phyloP scores from a whole-genome alignment of 345 rosid species.

The Salix caprea region DNA sequence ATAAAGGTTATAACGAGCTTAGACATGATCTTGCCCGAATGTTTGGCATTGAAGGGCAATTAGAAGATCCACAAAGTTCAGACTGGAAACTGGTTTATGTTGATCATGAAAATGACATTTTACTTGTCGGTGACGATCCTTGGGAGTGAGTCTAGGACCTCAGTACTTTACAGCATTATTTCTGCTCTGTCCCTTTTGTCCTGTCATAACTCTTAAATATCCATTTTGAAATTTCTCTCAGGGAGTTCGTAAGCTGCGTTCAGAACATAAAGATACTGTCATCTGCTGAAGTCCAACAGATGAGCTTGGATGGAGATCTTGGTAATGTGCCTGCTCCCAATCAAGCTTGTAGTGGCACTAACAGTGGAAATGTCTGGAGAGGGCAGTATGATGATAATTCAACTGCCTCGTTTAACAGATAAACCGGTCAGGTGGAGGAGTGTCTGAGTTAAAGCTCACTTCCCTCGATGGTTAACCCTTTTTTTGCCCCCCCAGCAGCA shows the following conservation, averaged over 20 bases:
- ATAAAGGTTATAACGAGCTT: slow-evolving; percentile 73
- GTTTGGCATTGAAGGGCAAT: slow-evolving; percentile 96
- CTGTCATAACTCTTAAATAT: neutral
- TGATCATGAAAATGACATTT: slow-evolving; percentile 88
- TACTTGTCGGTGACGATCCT: slow-evolving; percentile 97
- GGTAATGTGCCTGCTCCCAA: slow-evolving; percentile 61
- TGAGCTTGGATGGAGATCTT: slow-evolving; percentile 91
- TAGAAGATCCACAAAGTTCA: slow-evolving; percentile 84
- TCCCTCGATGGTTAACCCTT: neutral
- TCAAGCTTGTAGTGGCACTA: slow-evolving; percentile 84
- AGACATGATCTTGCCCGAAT: slow-evolving; percentile 84
- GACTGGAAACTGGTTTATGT: slow-evolving; percentile 93
- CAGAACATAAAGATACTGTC: slow-evolving; percentile 91
- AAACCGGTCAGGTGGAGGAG: neutral
- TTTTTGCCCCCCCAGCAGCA: neutral
- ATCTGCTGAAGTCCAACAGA: slow-evolving; percentile 86
- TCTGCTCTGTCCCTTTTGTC: neutral
- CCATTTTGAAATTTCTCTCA: slow-evolving; percentile 32
- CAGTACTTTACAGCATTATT: neutral
- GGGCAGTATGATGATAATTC: slow-evolving; percentile 74
- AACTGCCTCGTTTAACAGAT: slow-evolving; percentile 80
- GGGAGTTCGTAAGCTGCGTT: slow-evolving; percentile 86
- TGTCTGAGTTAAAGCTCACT: neutral
- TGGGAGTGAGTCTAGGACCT: slow-evolving; percentile 73
- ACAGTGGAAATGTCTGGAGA: slow-evolving; percentile 88